Percentiles rank a stretch among this genome's conserved stretches.
Evolutionary conservation across 2,329 filamentous ascomycete genomes (phyloP).

Genomic region (Dactylonectria macrodidyma): DNA sequence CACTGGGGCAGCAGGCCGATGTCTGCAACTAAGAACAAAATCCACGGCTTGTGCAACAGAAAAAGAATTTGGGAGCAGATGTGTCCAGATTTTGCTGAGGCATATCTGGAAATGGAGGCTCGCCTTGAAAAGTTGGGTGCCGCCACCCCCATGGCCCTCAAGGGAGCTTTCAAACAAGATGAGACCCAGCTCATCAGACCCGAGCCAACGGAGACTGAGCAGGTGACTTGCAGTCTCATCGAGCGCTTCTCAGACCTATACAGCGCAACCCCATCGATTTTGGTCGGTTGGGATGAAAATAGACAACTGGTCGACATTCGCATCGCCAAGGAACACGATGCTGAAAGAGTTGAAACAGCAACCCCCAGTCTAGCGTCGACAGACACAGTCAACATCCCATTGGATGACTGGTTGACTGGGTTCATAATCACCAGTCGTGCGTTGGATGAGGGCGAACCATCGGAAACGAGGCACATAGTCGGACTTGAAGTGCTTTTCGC

Average conservation of each 20-base stretch:
- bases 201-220: background rate
- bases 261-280: background rate
- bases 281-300: background rate
- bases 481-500: conserved; percentile 9
- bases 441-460: no score
- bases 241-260: conserved; percentile 2
- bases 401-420: conserved; percentile 15
- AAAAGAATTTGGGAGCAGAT: conserved; percentile 19
- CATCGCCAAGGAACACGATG: background rate
- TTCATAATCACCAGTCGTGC: conserved; percentile 13
- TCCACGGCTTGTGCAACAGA: conserved; percentile 15
- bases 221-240: background rate
- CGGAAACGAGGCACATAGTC: background rate
- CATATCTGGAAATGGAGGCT: conserved; percentile 3
- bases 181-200: background rate
- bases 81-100: conserved; percentile 12
- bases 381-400: conserved; percentile 7
- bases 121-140: background rate
- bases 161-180: conserved; percentile 1
- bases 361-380: background rate
- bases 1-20: conserved; percentile 11
- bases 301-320: background rate
- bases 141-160: background rate
- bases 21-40: conserved; percentile 2
- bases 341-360: no score